Evolutionary conservation across 169 alveolate species (phyloP).

Genomic region (Cryptosporidium sp.): DNA sequence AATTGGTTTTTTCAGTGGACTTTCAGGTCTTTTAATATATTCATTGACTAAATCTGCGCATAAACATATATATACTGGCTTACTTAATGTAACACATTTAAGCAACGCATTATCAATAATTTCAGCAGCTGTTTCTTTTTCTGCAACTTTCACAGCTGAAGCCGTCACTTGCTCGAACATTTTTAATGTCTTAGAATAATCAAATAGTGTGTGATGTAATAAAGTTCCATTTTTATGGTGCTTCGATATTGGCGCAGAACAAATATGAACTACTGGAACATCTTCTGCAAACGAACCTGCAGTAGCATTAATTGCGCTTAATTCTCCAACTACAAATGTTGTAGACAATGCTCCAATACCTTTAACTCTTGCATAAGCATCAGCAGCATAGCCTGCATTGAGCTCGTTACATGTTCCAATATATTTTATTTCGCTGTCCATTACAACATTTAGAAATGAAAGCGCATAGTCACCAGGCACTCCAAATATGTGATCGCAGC

Average conservation of each 20-base stretch:
- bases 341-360: slow-evolving; percentile 80
- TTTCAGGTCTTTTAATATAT: slow-evolving; percentile 39
- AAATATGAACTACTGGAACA: slow-evolving; percentile 79
- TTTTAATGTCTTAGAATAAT: slow-evolving; percentile 66
- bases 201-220: slow-evolving; percentile 80
- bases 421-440: slow-evolving; percentile 40
- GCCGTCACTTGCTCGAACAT: slow-evolving; percentile 77
- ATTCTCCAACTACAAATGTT: slow-evolving; percentile 80
- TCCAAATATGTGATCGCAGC: slow-evolving; percentile 79
- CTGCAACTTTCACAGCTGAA: slow-evolving; percentile 56
- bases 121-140: slow-evolving; percentile 71
- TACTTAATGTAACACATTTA: slow-evolving; percentile 63
- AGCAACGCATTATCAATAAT: slow-evolving; percentile 69
- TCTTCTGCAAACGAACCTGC: slow-evolving; percentile 81
- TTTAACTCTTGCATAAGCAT: slow-evolving; percentile 80
- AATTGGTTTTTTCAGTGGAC: slow-evolving; percentile 8
- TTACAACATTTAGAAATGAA: slow-evolving; percentile 77
- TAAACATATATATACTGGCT: slow-evolving; percentile 79
- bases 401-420: slow-evolving; percentile 80
- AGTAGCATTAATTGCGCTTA: slow-evolving; percentile 80
- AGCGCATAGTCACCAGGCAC: slow-evolving; percentile 82
- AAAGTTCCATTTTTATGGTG: slow-evolving; percentile 74
- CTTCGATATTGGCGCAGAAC: slow-evolving; percentile 76
- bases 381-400: slow-evolving; percentile 83
- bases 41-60: slow-evolving; percentile 77